A percentile compares a stretch with the other conserved stretches of the same genome.
Conservation (phyloP, 148 eudicot species). For the Nepenthes gracilis region DNA sequence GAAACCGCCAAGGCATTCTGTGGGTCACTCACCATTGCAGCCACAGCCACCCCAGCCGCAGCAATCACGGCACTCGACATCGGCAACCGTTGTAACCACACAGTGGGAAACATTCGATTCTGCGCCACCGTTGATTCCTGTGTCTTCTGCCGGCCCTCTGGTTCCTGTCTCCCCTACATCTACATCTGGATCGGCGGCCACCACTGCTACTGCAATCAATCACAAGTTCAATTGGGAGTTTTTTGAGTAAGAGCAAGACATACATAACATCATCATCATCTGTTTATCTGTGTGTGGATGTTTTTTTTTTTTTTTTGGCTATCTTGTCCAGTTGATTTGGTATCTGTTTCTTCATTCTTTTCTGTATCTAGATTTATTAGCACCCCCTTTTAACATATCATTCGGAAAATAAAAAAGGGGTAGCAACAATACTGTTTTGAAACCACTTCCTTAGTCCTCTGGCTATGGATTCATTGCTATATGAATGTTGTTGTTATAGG, state of each 20-base stretch:
- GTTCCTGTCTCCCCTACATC: background rate
- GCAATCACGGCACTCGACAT: conserved; percentile 14
- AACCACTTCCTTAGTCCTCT: too few species aligned
- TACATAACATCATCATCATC: background rate
- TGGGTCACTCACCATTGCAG: conserved; percentile 3
- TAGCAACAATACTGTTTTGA: too few species aligned
- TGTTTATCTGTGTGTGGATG: too few species aligned
- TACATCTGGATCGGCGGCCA: background rate
- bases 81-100: conserved; percentile 15
- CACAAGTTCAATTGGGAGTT: background rate
- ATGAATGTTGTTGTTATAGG: too few species aligned
- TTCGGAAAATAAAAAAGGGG: too few species aligned
- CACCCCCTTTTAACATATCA: too few species aligned
- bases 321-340: too few species aligned
- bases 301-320: too few species aligned
- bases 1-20: conserved; percentile 12
- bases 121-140: background rate
- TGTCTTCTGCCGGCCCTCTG: background rate
- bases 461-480: too few species aligned
- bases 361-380: too few species aligned
- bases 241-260: background rate
- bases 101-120: conserved; percentile 25
- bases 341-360: too few species aligned
- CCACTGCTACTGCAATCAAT: background rate
- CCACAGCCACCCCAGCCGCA: conserved; percentile 14